Percentiles rank a stretch among this genome's conserved stretches.
These are phyloP conservation scores for Ophiorrhiza pumila DNA, from an alignment of 257 asterid species.

Conservation along the genomic window DNA sequence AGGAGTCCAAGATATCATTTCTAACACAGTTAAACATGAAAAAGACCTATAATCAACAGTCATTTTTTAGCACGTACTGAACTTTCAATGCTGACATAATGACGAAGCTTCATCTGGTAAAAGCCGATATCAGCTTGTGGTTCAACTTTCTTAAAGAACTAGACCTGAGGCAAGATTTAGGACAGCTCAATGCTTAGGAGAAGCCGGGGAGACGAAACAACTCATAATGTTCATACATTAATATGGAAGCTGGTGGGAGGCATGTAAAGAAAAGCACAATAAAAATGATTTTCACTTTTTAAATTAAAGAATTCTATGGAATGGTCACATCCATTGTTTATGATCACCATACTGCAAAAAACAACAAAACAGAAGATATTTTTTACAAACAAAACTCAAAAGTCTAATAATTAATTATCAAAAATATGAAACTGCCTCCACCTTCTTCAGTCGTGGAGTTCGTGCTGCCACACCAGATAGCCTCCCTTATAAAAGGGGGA, in stretches of 20 bases:
- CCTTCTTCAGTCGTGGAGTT: conserved; percentile 98
- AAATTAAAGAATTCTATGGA: background rate
- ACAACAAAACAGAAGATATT: background rate
- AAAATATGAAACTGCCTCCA: conserved; percentile 17
- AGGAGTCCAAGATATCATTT: background rate
- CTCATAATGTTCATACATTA: background rate
- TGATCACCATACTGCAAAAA: background rate
- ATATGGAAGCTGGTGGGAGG: background rate
- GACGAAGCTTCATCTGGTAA: background rate
- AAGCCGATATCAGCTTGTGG: background rate
- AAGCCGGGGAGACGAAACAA: background rate
- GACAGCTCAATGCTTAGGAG: background rate
- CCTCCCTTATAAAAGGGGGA: conserved; percentile 98
- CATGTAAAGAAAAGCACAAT: background rate
- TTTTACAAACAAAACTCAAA: background rate
- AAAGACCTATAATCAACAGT: background rate
- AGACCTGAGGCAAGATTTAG: background rate
- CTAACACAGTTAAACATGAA: background rate
- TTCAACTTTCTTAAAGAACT: background rate
- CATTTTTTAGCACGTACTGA: background rate
- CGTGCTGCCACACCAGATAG: conserved; percentile 99
- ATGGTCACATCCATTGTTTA: background rate
- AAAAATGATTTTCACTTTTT: background rate
- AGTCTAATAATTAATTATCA: background rate
- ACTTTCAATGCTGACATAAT: background rate